Base-by-base conservation (phyloP, 169 alveolate genomes). In the Fabrea salina region DNA sequence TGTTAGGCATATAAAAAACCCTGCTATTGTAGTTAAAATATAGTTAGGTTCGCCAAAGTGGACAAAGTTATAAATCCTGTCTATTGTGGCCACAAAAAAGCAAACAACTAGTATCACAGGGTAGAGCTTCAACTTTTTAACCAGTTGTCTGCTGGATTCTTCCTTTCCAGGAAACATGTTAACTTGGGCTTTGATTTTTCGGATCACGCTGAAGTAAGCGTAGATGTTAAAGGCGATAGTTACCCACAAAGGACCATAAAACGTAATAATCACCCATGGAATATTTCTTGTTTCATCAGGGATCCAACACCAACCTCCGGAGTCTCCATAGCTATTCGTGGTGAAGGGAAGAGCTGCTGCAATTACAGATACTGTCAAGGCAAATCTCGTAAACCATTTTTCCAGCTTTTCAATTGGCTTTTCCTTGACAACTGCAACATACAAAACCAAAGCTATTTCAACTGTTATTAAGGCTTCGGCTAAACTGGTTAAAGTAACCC, bases 241-340 rank as follows among this genome's bases (percentile, higher is more conserved):
- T n/a, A n/a, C n/a, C n/a, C n/a, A 61, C 11, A 61, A 27, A 1
- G 74, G 78, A 8, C 16, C 64, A 1, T 19, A 68, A 47, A 68
- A 68, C n/a, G 13, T n/a, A 8, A 43, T 7, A 30, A 41, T 19
- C 13, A 35, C 8, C 13, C 27, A 68, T n/a, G 27, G 8, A 0
- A 11, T n/a, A n/a, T n/a, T n/a, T n/a, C n/a, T n/a, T n/a, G n/a
- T 37, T 8, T 44, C 19, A 43, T 44, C n/a, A 3, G n/a, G 19
- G 25, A 68, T 16, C 78, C 78, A 68, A 30, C 78, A 68, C 8
- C 11, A 43, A n/a, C 78, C 78, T 19, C 8, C 16, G 8, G 35
- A 8, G 8, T n/a, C 13, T 40, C 30, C 64, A 68, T 16, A 32
- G 19, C 64, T 13, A 11, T 68, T 64, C 30, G 41, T 40, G 19